Conservation (phyloP, 176 grass and related monocot species). For the Luzula sylvatica region DNA sequence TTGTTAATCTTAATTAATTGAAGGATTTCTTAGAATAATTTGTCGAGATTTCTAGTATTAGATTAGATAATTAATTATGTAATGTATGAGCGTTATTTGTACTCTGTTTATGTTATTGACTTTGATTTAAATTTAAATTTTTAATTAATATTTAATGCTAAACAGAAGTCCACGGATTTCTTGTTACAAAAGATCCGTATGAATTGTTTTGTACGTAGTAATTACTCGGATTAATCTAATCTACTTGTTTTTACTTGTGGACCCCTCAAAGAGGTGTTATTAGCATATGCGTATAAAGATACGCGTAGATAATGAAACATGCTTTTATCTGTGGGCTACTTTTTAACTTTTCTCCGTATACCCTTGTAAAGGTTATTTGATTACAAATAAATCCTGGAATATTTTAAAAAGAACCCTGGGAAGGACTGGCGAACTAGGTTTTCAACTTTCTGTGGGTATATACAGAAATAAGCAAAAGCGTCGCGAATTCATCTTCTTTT, state of each 20-base stretch:
- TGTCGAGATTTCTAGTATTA: no score
- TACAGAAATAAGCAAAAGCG: neutral
- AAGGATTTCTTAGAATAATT: no score
- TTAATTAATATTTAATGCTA: neutral
- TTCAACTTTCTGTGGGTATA: neutral
- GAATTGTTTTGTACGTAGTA: conserved; percentile 2
- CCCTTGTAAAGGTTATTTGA: neutral
- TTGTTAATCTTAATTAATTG: no score
- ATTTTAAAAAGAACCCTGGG: neutral
- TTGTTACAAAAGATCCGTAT: neutral
- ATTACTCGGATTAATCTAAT: neutral
- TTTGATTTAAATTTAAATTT: no score
- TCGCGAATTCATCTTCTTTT: conserved; percentile 6
- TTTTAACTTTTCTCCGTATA: neutral
- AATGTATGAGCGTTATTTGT: no score
- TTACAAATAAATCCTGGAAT: neutral
- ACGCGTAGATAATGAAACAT: neutral
- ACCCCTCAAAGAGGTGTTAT: neutral
- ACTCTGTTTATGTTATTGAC: no score
- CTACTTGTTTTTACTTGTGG: neutral
- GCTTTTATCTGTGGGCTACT: neutral
- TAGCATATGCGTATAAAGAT: neutral
- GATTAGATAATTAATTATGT: no score
- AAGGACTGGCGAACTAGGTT: neutral
- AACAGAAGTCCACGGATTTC: neutral